A percentile compares a stretch with the other conserved stretches of the same genome.
Conservation (phyloP, 345 rosid genomes). For the Eucalyptus tenuipes region DNA sequence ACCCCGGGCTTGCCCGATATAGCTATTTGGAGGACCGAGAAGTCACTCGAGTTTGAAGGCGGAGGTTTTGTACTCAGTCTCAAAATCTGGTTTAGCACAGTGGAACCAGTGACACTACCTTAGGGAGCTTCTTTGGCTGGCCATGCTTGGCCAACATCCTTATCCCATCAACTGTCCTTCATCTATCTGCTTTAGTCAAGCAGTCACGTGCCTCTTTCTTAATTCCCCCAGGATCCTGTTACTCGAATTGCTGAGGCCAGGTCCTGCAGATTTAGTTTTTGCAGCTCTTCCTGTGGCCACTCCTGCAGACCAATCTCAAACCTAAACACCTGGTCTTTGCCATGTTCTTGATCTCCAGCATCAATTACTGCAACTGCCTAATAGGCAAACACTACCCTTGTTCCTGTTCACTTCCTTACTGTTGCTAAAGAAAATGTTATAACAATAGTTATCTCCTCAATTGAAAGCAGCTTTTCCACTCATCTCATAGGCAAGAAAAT, state of each 20-base stretch:
- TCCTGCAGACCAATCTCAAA: background rate
- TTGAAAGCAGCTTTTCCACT: background rate
- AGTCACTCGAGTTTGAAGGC: background rate
- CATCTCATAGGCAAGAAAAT: background rate
- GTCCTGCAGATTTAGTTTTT: background rate
- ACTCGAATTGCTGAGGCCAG: background rate
- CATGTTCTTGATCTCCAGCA: background rate
- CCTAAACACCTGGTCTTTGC: background rate
- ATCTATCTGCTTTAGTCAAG: background rate
- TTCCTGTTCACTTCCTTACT: background rate
- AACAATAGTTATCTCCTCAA: background rate
- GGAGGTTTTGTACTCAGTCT: background rate
- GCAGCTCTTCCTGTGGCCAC: background rate
- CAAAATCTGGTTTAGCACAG: background rate
- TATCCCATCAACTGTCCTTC: background rate
- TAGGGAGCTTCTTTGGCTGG: background rate
- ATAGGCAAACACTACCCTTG: background rate
- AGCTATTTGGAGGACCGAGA: background rate
- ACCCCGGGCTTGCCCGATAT: background rate
- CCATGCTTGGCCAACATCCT: background rate
- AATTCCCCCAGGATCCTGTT: background rate
- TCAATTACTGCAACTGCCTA: background rate
- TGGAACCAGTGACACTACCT: background rate
- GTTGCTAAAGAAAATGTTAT: too few species aligned
- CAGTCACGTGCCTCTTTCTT: background rate